phyloP scores from a whole-genome alignment of 2,329 filamentous ascomycete species.

The Hypoxylon sp. region DNA sequence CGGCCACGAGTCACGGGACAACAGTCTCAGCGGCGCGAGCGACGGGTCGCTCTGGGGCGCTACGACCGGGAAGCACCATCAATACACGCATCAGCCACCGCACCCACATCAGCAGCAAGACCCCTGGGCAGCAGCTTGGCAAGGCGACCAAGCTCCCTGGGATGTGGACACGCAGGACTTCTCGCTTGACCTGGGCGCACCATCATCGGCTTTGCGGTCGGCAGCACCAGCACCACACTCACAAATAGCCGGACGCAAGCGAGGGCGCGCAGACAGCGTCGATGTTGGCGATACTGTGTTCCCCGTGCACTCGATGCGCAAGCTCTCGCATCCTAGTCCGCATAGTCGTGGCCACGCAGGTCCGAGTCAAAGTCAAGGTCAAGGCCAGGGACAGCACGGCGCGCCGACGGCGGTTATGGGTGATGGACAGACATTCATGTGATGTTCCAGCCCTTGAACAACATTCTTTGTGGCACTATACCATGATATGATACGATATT shows the following conservation, averaged over 20 bases:
- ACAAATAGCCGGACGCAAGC: slow-evolving; percentile 43
- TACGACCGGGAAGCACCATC: not conserved
- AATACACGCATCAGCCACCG: slow-evolving; percentile 1
- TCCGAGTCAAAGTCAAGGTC: no score
- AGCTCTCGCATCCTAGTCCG: slow-evolving; percentile 40
- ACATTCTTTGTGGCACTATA: no score
- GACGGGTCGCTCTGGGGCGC: not conserved
- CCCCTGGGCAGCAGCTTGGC: slow-evolving; percentile 35
- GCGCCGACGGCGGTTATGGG: slow-evolving; percentile 41
- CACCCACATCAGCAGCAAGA: slow-evolving; percentile 29
- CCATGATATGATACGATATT: no score
- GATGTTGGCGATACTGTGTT: slow-evolving; percentile 38
- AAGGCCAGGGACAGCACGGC: slow-evolving; percentile 1
- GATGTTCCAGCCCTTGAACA: no score
- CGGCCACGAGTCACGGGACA: slow-evolving; percentile 20
- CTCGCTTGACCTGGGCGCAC: slow-evolving; percentile 21
- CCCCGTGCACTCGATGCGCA: slow-evolving; percentile 40
- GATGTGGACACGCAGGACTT: slow-evolving; percentile 32
- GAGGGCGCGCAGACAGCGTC: slow-evolving; percentile 46
- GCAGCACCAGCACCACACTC: slow-evolving; percentile 14
- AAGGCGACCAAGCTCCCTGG: slow-evolving; percentile 17
- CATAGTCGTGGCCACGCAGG: not conserved
- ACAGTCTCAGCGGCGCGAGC: slow-evolving; percentile 29
- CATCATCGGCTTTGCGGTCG: slow-evolving; percentile 38
- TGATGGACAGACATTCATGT: slow-evolving; percentile 31